Evolutionary conservation across 441 rosid species (phyloP).

Genomic region (Viola pubescens): DNA sequence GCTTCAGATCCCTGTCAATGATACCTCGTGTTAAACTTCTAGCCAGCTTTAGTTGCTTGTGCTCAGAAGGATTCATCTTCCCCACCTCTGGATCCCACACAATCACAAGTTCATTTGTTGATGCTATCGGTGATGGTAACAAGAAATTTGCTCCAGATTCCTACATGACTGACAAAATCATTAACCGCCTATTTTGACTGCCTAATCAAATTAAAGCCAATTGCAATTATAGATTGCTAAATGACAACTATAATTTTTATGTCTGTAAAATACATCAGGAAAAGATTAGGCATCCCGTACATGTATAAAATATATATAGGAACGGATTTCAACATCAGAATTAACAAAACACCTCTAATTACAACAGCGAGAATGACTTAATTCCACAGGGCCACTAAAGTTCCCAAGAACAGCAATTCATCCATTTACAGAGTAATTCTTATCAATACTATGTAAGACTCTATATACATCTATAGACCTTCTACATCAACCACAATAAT

Average conservation of each 20-base stretch:
- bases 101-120: conserved; percentile 88
- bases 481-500: background rate
- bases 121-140: conserved; percentile 71
- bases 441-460: background rate
- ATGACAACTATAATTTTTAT: too few species aligned
- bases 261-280: too few species aligned
- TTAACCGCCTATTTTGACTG: background rate
- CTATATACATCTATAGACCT: background rate
- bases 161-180: conserved; percentile 31
- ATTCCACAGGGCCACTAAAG: background rate
- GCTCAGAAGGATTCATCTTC: conserved; percentile 87
- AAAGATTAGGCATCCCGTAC: too few species aligned
- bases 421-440: background rate
- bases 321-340: background rate
- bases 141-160: conserved; percentile 89
- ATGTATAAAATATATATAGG: too few species aligned
- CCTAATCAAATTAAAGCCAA: too few species aligned
- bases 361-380: background rate
- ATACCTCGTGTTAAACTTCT: conserved; percentile 95
- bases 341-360: background rate
- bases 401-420: conserved; percentile 1
- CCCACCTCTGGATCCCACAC: conserved; percentile 97
- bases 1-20: conserved; percentile 97
- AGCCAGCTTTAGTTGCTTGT: conserved; percentile 93
- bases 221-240: too few species aligned